Evolutionary conservation across 371 early-diverging fungal species (phyloP).

Genomic region (Nematocida homosporus): DNA sequence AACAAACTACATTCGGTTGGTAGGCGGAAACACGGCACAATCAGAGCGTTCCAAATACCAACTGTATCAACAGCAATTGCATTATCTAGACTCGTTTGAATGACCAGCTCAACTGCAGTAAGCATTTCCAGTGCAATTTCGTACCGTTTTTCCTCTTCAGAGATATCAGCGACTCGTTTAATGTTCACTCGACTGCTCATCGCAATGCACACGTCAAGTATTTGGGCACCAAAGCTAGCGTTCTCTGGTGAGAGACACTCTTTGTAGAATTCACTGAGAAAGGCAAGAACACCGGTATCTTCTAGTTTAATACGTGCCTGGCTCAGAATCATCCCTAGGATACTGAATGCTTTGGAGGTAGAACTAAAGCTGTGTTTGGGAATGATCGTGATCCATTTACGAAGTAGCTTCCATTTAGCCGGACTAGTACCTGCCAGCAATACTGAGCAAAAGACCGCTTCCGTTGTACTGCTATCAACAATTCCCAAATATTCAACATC

Average conservation of each 20-base stretch:
- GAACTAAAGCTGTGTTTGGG: no score
- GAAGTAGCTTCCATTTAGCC: no score
- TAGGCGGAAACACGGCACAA: constrained; percentile 29
- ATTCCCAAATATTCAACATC: no score
- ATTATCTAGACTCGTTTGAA: neutral
- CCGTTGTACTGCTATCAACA: no score
- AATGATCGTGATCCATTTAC: constrained; percentile 1
- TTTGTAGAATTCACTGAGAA: constrained; percentile 8
- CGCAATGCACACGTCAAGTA: constrained; percentile 11
- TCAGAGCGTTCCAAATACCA: constrained; percentile 21
- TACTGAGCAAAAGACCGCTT: constrained; percentile 20
- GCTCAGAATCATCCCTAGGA: constrained; percentile 3
- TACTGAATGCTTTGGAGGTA: neutral
- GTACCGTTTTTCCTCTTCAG: neutral
- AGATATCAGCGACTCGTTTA: neutral
- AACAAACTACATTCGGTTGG: neutral
- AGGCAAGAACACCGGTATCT: constrained; percentile 6
- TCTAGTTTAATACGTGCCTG: constrained; percentile 30
- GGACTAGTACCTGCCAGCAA: neutral
- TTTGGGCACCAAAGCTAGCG: neutral
- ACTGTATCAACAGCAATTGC: constrained; percentile 3
- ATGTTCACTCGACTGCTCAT: neutral
- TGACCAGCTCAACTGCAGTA: neutral
- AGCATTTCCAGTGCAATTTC: neutral
- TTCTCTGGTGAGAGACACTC: neutral